Evolutionary conservation across 75 land plant genomes (phyloP).

Genomic region (Pinus tabuliformis): DNA sequence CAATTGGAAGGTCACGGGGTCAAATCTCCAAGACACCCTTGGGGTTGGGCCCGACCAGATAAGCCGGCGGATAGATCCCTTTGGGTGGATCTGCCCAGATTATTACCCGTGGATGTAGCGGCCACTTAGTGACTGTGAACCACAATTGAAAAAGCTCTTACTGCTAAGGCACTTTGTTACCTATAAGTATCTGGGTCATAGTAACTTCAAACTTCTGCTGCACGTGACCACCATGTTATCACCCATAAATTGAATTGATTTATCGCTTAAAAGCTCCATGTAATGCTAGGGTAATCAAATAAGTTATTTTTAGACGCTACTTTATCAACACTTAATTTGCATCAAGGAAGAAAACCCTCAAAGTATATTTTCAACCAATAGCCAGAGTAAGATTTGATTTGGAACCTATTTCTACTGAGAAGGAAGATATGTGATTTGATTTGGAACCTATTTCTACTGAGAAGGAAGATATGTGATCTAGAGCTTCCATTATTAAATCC

Average conservation of each 20-base stretch:
- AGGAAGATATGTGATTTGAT: neutral
- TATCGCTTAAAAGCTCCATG: neutral
- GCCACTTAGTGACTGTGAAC: too few species aligned
- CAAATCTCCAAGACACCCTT: too few species aligned
- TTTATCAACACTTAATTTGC: neutral
- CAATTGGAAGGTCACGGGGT: too few species aligned
- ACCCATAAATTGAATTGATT: neutral
- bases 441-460: too few species aligned
- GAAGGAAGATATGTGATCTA: neutral
- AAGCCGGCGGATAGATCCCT: too few species aligned
- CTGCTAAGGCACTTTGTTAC: neutral
- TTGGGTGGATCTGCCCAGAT: too few species aligned
- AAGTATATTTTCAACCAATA: too few species aligned
- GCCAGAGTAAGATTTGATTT: too few species aligned
- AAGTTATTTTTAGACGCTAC: neutral
- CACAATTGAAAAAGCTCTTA: too few species aligned
- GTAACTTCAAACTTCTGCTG: neutral
- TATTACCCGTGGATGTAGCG: too few species aligned
- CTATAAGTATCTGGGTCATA: neutral
- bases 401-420: too few species aligned
- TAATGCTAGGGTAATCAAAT: neutral
- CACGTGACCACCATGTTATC: neutral
- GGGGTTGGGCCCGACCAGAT: too few species aligned
- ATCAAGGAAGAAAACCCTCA: neutral
- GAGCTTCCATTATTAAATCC: neutral